Conservation (phyloP, 176 grass and related monocot species). For the Lolium rigidum region DNA sequence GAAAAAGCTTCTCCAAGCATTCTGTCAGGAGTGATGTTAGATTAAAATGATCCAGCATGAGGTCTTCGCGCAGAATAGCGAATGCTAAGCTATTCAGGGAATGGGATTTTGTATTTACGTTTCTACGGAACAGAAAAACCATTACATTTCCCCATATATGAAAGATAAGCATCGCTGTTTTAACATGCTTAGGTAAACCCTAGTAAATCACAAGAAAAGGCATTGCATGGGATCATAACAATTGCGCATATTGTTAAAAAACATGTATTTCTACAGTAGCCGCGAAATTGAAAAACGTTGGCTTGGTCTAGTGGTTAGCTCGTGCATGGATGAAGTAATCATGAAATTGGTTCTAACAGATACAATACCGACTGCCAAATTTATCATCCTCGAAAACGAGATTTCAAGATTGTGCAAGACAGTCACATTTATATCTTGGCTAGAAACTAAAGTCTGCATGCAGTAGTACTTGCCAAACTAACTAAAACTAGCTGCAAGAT, state of each 20-base stretch:
- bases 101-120: not conserved
- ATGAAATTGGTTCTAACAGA: not conserved
- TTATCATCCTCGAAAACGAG: not conserved
- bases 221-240: not conserved
- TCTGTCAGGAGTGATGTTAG: slow-evolving; percentile 49
- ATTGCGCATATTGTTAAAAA: not conserved
- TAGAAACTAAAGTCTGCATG: not conserved
- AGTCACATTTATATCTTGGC: not conserved
- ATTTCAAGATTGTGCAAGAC: not conserved
- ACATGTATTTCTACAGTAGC: too few relatives aligned
- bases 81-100: not conserved
- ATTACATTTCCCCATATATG: not conserved
- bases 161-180: not conserved
- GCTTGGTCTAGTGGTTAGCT: too few relatives aligned
- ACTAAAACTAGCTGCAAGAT: not conserved
- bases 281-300: too few relatives aligned
- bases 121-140: not conserved
- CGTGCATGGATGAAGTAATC: not conserved
- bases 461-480: not conserved
- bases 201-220: not conserved
- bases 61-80: not conserved
- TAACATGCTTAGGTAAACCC: not conserved
- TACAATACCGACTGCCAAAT: not conserved
- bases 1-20: slow-evolving; percentile 85
- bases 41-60: slow-evolving; percentile 14